Percentiles rank a stretch among this genome's conserved stretches.
Evolutionary conservation across 1,139 yeast species (phyloP).

Genomic region (Wickerhamomyces sp.): DNA sequence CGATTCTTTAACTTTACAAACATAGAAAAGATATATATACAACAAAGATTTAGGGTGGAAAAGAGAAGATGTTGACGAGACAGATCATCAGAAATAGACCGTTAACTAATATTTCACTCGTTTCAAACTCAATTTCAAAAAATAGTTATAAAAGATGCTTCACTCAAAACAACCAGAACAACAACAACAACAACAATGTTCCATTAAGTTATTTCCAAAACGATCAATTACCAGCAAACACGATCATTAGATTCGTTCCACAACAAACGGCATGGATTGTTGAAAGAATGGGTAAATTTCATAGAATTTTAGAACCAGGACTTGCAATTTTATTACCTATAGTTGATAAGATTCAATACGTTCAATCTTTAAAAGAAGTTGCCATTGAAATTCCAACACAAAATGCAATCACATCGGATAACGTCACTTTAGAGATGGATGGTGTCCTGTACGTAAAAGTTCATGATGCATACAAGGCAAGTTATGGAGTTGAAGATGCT

Average conservation of each 20-base stretch:
- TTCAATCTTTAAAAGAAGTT: conserved; percentile 74
- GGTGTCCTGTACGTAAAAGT: conserved; percentile 79
- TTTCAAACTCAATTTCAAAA: too few relatives aligned
- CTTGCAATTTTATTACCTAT: conserved; percentile 68
- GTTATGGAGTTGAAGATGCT: conserved; percentile 86
- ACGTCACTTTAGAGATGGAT: conserved; percentile 79
- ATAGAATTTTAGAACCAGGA: conserved; percentile 68
- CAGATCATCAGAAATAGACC: too few relatives aligned
- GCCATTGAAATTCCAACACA: conserved; percentile 84
- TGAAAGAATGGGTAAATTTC: conserved; percentile 86
- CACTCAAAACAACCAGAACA: too few relatives aligned
- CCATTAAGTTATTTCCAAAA: conserved; percentile 58
- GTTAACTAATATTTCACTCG: too few relatives aligned
- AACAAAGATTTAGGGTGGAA: too few relatives aligned
- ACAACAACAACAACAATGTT: too few relatives aligned
- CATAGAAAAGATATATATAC: too few relatives aligned
- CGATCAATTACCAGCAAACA: conserved; percentile 66
- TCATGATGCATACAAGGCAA: conserved; percentile 77
- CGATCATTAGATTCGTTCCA: conserved; percentile 74
- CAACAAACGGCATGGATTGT: conserved; percentile 92
- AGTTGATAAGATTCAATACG: conserved; percentile 72
- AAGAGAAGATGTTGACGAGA: too few relatives aligned
- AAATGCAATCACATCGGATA: conserved; percentile 81
- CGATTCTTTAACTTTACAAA: too few relatives aligned
- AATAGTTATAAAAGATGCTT: neutral